phyloP scores from a whole-genome alignment of 2,329 filamentous ascomycete genomes.

The Venturia aucupariae region DNA sequence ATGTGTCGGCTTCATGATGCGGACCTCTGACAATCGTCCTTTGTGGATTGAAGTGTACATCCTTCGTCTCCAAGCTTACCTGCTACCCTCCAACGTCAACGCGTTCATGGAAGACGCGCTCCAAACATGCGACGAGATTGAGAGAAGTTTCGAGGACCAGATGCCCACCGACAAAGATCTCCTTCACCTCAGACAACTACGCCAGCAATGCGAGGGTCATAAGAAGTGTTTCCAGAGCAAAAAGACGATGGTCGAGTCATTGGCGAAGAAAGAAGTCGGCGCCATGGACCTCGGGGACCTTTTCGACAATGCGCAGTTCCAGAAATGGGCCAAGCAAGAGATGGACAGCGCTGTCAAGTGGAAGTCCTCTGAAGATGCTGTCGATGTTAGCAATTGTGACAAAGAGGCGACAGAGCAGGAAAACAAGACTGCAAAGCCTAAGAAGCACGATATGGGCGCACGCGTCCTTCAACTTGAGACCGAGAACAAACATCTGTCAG shows the following conservation, averaged over 20 bases:
- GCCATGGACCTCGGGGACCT: neutral
- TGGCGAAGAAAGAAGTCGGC: neutral
- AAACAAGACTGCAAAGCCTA: neutral
- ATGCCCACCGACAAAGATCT: neutral
- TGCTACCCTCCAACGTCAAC: neutral
- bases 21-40: neutral
- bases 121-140: neutral
- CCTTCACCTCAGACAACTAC: neutral
- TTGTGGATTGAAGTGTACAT: neutral
- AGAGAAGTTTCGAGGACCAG: neutral
- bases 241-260: neutral
- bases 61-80: neutral
- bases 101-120: neutral
- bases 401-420: neutral
- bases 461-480: neutral
- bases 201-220: neutral
- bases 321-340: neutral
- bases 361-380: neutral
- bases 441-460: neutral
- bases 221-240: slow-evolving; percentile 3
- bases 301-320: neutral
- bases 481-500: neutral
- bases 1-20: neutral
- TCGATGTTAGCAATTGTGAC: neutral
- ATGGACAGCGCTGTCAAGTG: neutral